Evolutionary conservation across 805 yeast genomes (phyloP), one percentile per base, ranked within the genome.

Genomic region (Dipodascus albidus): DNA sequence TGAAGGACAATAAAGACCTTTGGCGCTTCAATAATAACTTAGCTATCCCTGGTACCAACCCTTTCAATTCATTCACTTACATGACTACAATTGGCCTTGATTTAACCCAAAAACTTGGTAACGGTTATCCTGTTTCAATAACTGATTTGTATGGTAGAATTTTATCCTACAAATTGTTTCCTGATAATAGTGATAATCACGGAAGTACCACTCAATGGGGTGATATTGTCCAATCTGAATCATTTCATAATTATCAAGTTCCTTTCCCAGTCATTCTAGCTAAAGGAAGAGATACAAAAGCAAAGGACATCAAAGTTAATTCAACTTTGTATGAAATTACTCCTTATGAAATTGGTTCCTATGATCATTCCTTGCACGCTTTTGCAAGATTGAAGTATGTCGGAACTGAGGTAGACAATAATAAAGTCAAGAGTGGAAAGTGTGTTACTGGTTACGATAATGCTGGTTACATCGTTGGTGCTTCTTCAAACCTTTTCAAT

Each of bases 101-200:
- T 52, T 64, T 83, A 8, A 66, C 67, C 4, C 68, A 57, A 2
- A 78, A 78, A 59, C 65, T 67, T 56, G 67, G 70, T 23, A 87
- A 87, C 2, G 88, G 88, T 0, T 84, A 74, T 62, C 73, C 74
- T 19, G 70, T 79, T 19, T 70, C 83, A 11, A 59, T 83, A 38
- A 81, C 87, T 2, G 90, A 84, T 64, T 77, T 78, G 51, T 83
- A 88, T 88, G 85, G 85, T 2, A 71, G 87, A 59, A 80, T 79
- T 1, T 65, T 83, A 49, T 76, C 87, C 1, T 76, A 79, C 58
- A 82, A 80, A 61, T 78, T 83, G 54, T 80, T 85, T 73, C 33
- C 33, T 11, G 20, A 38, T 14, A 17, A 47, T 24, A 74, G 73
- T 23, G 63, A 69, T 27, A 70, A 78, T 2, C 74, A 77, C 55